Evolutionary conservation across 331 rosid genomes (phyloP).

Genomic region (Ulmus americana): DNA sequence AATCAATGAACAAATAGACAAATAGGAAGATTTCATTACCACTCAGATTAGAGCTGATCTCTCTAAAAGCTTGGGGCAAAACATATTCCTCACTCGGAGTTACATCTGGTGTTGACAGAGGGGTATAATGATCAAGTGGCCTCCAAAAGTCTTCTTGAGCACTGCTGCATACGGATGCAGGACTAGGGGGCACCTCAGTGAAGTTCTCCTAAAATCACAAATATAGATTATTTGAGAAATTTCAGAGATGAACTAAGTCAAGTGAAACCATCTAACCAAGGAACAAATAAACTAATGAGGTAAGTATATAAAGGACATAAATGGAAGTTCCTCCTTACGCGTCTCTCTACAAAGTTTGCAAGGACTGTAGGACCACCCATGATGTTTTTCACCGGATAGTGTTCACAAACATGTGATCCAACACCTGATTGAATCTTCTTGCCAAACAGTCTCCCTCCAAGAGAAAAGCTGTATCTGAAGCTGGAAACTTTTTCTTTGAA

Average conservation of each 20-base stretch:
- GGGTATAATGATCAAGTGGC: slow-evolving; percentile 62
- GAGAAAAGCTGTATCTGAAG: slow-evolving; percentile 58
- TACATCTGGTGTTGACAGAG: slow-evolving; percentile 65
- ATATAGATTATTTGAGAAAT: slow-evolving; percentile 20
- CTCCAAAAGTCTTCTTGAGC: slow-evolving; percentile 79
- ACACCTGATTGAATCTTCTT: slow-evolving; percentile 53
- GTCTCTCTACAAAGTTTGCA: slow-evolving; percentile 55
- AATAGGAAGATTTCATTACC: slow-evolving; percentile 37
- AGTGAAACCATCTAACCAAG: slow-evolving; percentile 13
- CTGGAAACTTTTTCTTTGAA: slow-evolving; percentile 80
- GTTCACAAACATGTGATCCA: slow-evolving; percentile 47
- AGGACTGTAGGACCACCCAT: slow-evolving; percentile 87
- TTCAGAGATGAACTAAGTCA: slow-evolving; percentile 20
- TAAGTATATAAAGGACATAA: background rate
- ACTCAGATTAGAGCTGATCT: slow-evolving; percentile 75
- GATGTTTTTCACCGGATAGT: slow-evolving; percentile 49
- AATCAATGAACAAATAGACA: background rate
- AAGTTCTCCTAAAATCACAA: slow-evolving; percentile 60
- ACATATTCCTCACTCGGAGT: slow-evolving; percentile 56
- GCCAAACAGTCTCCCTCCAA: slow-evolving; percentile 70
- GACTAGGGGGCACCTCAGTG: slow-evolving; percentile 99
- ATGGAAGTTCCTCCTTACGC: slow-evolving; percentile 44
- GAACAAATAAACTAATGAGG: background rate
- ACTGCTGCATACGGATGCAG: slow-evolving; percentile 94
- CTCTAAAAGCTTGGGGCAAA: slow-evolving; percentile 63